Evolutionary conservation across 2,329 filamentous ascomycete genomes (phyloP).

Genomic region (Aschersonia sp.): DNA sequence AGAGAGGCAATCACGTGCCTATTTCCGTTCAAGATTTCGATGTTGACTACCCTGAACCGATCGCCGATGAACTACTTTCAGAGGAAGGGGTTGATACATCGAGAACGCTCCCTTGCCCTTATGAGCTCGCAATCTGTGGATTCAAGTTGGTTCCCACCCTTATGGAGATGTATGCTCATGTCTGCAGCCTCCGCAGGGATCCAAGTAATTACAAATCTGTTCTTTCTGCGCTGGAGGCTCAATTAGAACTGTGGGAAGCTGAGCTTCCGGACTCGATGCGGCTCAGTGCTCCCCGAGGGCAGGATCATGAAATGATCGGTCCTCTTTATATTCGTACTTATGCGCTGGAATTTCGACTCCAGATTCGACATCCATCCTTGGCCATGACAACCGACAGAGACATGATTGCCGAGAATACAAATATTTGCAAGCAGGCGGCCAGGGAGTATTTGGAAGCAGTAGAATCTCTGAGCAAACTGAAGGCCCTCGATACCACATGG

Average conservation of each 20-base stretch:
- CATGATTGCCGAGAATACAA: constrained; percentile 46
- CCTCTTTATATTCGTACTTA: constrained; percentile 40
- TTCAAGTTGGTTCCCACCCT: constrained; percentile 52
- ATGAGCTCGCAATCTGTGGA: constrained; percentile 48
- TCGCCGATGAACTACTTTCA: constrained; percentile 56
- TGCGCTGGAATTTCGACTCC: constrained; percentile 41
- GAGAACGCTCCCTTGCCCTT: constrained; percentile 45
- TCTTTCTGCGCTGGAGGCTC: constrained; percentile 50
- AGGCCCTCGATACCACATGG: constrained; percentile 65
- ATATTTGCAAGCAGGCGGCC: constrained; percentile 51
- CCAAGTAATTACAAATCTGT: constrained; percentile 47
- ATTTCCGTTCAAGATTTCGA: constrained; percentile 64
- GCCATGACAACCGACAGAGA: constrained; percentile 37
- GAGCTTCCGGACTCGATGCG: constrained; percentile 47
- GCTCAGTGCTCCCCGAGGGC: constrained; percentile 24
- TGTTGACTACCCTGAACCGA: constrained; percentile 56
- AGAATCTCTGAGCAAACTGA: constrained; percentile 43
- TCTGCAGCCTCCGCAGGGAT: constrained; percentile 57
- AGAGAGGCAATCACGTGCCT: constrained; percentile 63
- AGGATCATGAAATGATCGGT: constrained; percentile 30
- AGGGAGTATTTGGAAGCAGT: constrained; percentile 48
- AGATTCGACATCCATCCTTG: constrained; percentile 46
- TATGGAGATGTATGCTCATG: constrained; percentile 58
- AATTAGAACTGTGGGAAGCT: constrained; percentile 47
- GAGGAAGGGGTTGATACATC: constrained; percentile 47